phyloP scores from a whole-genome alignment of 1,284 basidiomycete species.

The Ustilago bromivora region DNA sequence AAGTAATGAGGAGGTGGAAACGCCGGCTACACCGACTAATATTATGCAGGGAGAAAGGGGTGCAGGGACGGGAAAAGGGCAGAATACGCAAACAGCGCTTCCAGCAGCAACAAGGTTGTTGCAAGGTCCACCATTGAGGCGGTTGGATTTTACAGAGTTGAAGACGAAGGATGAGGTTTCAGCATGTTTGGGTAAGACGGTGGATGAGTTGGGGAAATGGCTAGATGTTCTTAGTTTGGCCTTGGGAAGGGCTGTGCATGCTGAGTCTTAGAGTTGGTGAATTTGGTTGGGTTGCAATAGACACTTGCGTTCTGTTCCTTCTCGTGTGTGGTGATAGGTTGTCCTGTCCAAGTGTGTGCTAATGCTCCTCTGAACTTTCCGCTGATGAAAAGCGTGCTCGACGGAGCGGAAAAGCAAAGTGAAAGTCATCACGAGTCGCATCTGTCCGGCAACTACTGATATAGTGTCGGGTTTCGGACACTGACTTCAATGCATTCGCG shows the following conservation, averaged over 20 bases:
- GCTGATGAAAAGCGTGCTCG: no score
- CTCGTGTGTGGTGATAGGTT: background rate
- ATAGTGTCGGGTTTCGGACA: no score
- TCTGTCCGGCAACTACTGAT: no score
- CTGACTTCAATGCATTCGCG: no score
- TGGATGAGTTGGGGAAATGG: slow-evolving; percentile 85
- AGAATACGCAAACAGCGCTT: background rate
- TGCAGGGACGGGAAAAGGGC: background rate
- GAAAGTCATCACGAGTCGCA: no score
- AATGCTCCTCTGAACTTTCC: no score
- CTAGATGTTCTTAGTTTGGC: slow-evolving; percentile 79
- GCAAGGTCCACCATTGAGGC: slow-evolving; percentile 72
- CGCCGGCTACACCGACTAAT: slow-evolving; percentile 3
- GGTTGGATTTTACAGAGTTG: slow-evolving; percentile 79
- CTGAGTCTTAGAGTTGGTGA: slow-evolving; percentile 4
- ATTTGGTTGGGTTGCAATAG: background rate
- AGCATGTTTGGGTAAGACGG: slow-evolving; percentile 78
- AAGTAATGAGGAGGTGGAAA: background rate
- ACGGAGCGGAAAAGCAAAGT: no score
- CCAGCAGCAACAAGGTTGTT: background rate
- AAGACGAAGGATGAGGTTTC: slow-evolving; percentile 78
- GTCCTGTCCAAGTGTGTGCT: no score
- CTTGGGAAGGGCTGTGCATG: slow-evolving; percentile 40
- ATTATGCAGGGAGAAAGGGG: no score
- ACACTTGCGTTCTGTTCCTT: background rate